Base-by-base conservation (phyloP, 2,329 filamentous ascomycete genomes). In the Aspergillus latus region DNA sequence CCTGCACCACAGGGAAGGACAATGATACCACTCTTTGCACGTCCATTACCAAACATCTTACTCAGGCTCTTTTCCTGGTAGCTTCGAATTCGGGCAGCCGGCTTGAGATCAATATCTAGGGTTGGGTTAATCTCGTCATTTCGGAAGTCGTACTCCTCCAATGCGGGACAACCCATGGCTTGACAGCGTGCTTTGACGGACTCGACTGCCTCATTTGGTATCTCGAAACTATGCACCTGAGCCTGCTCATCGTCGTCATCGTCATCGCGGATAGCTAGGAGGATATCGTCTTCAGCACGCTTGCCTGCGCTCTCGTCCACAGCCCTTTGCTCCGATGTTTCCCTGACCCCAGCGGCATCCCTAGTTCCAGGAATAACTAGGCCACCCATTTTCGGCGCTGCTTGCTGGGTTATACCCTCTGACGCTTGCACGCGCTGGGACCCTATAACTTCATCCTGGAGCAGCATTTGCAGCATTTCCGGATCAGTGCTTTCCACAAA, bases 21-120 rank as follows among this genome's bases (percentile, higher is more conserved):
- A 58, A 99, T 99, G 64, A 99, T 95, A 56, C 94, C 94, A 73
- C 92, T 97, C 78, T 96, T 94, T 11, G 94, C 94, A 74, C 94
- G 88, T 49, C 93, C 93, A 69, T 99, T 99, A 69, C 94, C 93
- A 72, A 99, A 99, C 94, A 99, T 99, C 74, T 99, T 99, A 78
- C 90, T 96, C 8, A 99, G 80, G 63, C 92, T 96, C 77, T 97
- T 96, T 74, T 99, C 94, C 72, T 99, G 94, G 66, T 99, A 99
- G 78, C 84, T 87, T 71, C 93, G 87, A 70, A 97, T 97, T 68
- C 93, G 89, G 0, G 92, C 93, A 55, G 88, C 87, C 0, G 93
- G 92, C 65, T 89, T 89, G 48, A 97, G 80, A 71, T 97, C 93
- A 64, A 99, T 99, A 56, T 97, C 92, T 36, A 99, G 79, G 49